phyloP scores from a whole-genome alignment of 2,329 filamentous ascomycete genomes.

The Penicillium capsulatum region DNA sequence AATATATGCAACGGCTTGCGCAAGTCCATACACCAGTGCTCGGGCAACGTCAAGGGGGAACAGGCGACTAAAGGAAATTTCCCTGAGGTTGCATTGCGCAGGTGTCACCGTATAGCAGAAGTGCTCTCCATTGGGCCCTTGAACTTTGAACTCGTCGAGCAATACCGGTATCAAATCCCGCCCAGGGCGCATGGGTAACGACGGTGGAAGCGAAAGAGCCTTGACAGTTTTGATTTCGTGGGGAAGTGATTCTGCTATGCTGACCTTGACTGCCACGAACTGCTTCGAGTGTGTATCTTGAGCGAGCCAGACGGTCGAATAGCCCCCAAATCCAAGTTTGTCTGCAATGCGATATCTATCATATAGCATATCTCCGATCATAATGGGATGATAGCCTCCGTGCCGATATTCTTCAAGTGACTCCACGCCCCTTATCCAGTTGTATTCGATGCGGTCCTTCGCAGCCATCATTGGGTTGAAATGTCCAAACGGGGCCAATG shows the following conservation, averaged over 20 bases:
- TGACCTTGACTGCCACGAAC: slow-evolving; percentile 33
- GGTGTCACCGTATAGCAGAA: slow-evolving; percentile 24
- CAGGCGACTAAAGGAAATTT: slow-evolving; percentile 25
- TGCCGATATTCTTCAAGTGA: slow-evolving; percentile 29
- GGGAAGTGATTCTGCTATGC: slow-evolving; percentile 16
- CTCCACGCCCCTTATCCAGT: slow-evolving; percentile 19
- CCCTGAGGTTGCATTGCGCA: slow-evolving; percentile 27
- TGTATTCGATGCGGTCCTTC: slow-evolving; percentile 4
- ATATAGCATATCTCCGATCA: slow-evolving; percentile 29
- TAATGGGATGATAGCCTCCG: slow-evolving; percentile 35
- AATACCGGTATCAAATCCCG: slow-evolving; percentile 7
- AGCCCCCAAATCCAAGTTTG: slow-evolving; percentile 43
- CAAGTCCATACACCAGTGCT: slow-evolving; percentile 20
- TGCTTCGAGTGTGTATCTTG: slow-evolving; percentile 24
- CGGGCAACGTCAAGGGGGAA: slow-evolving; percentile 29
- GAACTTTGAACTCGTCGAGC: slow-evolving; percentile 27
- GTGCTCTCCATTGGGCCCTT: slow-evolving; percentile 29
- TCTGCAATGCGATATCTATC: slow-evolving; percentile 38
- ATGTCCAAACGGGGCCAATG: not conserved
- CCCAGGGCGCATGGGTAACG: slow-evolving; percentile 3
- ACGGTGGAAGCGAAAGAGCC: slow-evolving; percentile 9
- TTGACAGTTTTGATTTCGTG: slow-evolving; percentile 22
- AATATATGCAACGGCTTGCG: slow-evolving; percentile 14
- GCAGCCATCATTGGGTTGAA: slow-evolving; percentile 1
- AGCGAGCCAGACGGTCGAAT: slow-evolving; percentile 44